Evolutionary conservation across 163 green algal species (phyloP).

Genomic region (Coccomyxa subellipsoidea): DNA sequence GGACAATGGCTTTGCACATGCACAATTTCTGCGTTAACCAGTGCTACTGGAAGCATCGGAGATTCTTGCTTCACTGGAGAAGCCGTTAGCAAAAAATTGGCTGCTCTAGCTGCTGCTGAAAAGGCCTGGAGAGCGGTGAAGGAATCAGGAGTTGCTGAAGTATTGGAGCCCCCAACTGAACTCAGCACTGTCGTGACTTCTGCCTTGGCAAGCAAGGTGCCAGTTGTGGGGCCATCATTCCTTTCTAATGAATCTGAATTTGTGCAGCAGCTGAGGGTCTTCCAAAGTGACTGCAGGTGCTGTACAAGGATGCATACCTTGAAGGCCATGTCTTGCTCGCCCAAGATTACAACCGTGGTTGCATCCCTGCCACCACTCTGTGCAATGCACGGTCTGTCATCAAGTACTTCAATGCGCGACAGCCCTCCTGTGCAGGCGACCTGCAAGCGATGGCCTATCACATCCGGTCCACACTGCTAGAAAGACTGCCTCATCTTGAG

Average conservation of each 20-base stretch:
- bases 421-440: not conserved
- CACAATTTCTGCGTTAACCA: not conserved
- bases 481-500: not conserved
- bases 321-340: not conserved
- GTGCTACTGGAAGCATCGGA: not conserved
- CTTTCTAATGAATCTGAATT: too few relatives aligned
- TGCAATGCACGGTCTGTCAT: not conserved
- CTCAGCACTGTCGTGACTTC: not conserved
- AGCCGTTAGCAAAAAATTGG: not conserved
- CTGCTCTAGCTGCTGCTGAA: not conserved
- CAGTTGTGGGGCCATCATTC: not conserved
- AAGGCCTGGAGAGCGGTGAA: not conserved
- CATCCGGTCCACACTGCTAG: not conserved
- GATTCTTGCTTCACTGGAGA: not conserved
- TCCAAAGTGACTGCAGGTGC: not conserved
- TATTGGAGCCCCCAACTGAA: not conserved
- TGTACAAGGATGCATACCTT: not conserved
- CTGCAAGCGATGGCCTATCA: not conserved
- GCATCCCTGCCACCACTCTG: not conserved
- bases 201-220: not conserved
- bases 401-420: not conserved
- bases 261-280: not conserved
- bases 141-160: not conserved
- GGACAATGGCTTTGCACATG: not conserved
- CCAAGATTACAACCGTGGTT: not conserved